phyloP scores from a whole-genome alignment of 1,284 basidiomycete genomes.

The Boletus semigastroideus region DNA sequence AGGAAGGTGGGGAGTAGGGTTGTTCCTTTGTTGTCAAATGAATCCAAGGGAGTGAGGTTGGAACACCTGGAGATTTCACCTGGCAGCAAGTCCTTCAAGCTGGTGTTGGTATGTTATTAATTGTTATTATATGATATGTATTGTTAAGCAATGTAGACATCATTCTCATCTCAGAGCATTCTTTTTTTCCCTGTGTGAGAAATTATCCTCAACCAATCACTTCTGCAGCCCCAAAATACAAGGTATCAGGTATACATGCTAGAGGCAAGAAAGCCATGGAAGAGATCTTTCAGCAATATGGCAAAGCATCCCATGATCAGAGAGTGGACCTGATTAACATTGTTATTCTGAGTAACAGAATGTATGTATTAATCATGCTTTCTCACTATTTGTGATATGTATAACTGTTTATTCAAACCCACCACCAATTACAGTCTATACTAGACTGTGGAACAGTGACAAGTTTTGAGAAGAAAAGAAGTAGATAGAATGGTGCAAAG shows the following conservation, averaged over 20 bases:
- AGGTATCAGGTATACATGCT: background rate
- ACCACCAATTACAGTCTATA: too few species aligned
- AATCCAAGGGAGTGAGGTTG: too few species aligned
- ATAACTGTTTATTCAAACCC: too few species aligned
- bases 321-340: background rate
- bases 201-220: background rate
- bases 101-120: background rate
- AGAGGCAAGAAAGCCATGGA: background rate
- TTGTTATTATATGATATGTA: background rate
- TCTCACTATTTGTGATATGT: too few species aligned
- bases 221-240: background rate
- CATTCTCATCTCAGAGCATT: background rate
- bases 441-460: too few species aligned
- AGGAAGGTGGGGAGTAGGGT: too few species aligned
- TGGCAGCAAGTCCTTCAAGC: background rate
- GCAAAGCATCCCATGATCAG: background rate
- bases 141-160: background rate
- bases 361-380: background rate
- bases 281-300: background rate
- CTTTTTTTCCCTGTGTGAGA: background rate
- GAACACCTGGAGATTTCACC: too few species aligned
- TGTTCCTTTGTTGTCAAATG: too few species aligned
- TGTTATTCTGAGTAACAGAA: background rate
- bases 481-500: too few species aligned
- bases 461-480: too few species aligned